Evolutionary conservation across 495 filamentous ascomycete genomes (phyloP).

Genomic region (Penicillium simplicissimum): DNA sequence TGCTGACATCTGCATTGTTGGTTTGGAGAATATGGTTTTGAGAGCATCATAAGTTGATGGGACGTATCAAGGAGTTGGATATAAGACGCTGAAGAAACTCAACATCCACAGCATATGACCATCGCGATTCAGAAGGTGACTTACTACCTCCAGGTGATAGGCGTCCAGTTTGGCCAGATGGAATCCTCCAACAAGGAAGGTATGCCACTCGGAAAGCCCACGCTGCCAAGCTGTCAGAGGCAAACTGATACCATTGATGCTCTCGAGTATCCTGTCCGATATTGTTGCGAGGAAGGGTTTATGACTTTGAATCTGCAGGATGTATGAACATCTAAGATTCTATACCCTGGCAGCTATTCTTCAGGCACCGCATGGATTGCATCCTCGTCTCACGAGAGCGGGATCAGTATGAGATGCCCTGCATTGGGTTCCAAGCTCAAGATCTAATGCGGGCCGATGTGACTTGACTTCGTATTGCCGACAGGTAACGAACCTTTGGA

Average conservation of each 20-base stretch:
- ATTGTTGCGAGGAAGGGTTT: conserved; percentile 12
- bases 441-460: neutral
- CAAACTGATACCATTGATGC: conserved; percentile 23
- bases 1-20: too few relatives aligned
- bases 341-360: conserved; percentile 28
- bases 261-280: neutral
- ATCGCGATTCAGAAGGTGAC: neutral
- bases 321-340: too few relatives aligned
- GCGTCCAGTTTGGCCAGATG: conserved; percentile 26
- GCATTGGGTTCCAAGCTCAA: conserved; percentile 4
- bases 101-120: neutral
- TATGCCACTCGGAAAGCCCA: conserved; percentile 16
- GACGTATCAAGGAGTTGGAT: too few relatives aligned
- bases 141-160: conserved; percentile 12
- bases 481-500: conserved; percentile 31
- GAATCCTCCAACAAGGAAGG: conserved; percentile 25
- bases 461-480: conserved; percentile 28
- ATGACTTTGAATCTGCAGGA: conserved; percentile 3
- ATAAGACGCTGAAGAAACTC: neutral
- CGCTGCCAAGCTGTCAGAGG: conserved; percentile 14
- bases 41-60: too few relatives aligned
- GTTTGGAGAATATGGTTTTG: too few relatives aligned
- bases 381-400: conserved; percentile 31
- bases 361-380: conserved; percentile 30
- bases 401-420: conserved; percentile 14